These are phyloP conservation scores for Phytopythium ostracodes DNA, from an alignment of 352 stramenopile genomes.

Conservation along the genomic window DNA sequence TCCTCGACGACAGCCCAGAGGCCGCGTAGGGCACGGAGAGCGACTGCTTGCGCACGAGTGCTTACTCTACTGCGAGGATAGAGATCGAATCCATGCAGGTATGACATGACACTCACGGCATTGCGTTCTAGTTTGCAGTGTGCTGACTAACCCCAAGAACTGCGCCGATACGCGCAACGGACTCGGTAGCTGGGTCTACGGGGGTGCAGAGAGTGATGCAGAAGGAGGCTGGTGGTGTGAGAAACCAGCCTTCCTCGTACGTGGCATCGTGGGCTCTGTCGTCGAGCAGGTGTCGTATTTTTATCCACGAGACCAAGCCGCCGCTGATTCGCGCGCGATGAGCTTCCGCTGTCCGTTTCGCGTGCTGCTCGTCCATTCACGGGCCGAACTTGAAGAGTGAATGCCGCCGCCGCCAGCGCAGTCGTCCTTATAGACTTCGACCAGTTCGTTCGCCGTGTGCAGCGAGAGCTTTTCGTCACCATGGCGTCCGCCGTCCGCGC, in stretches of 20 bases:
- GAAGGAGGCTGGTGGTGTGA: not conserved
- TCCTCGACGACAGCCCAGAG: not conserved
- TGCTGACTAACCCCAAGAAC: not conserved
- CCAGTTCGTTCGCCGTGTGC: not conserved
- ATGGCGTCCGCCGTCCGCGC: not conserved
- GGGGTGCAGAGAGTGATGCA: too few species aligned
- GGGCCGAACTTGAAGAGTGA: too few species aligned
- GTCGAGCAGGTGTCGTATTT: not conserved
- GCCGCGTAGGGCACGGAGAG: not conserved
- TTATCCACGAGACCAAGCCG: not conserved
- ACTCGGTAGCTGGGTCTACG: not conserved
- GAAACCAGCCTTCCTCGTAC: not conserved
- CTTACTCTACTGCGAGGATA: not conserved
- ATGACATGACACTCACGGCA: not conserved
- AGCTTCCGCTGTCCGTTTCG: slow-evolving; percentile 4
- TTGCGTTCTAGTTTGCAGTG: too few species aligned
- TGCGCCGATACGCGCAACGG: not conserved
- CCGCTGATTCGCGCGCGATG: not conserved
- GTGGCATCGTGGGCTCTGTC: not conserved
- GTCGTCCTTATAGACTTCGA: not conserved
- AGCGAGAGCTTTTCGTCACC: not conserved
- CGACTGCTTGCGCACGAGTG: too few species aligned
- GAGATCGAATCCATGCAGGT: not conserved
- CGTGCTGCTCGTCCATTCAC: not conserved
- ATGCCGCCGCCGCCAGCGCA: not conserved